Conservation (phyloP, 2,329 filamentous ascomycete genomes). For the Aaosphaeria pasadenensis region DNA sequence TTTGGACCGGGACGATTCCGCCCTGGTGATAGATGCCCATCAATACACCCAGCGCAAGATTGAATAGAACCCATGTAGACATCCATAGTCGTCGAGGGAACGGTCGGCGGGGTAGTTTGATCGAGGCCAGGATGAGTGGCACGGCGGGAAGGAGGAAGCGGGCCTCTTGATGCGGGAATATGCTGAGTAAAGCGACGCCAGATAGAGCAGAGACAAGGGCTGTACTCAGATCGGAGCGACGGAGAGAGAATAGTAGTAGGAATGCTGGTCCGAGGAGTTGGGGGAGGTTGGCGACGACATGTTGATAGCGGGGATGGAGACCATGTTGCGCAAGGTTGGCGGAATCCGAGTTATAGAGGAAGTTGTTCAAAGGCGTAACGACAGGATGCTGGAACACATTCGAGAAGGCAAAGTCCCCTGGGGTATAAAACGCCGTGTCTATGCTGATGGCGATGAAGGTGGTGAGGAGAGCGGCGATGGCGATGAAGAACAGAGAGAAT, state of each 20-base stretch:
- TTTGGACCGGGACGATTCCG: conserved; percentile 71
- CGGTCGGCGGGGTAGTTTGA: conserved; percentile 61
- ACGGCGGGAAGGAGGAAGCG: conserved; percentile 74
- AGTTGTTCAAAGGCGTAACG: conserved; percentile 53
- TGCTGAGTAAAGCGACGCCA: conserved; percentile 66
- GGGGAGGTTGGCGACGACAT: conserved; percentile 50
- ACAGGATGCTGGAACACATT: conserved; percentile 57
- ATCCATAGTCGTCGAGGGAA: conserved; percentile 49
- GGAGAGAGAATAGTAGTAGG: conserved; percentile 49
- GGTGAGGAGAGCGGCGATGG: conserved; percentile 64
- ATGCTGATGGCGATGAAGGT: conserved; percentile 70
- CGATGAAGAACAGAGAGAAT: conserved; percentile 59
- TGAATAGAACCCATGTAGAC: conserved; percentile 66
- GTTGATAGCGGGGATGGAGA: conserved; percentile 53
- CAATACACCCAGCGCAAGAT: conserved; percentile 62
- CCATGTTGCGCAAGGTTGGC: conserved; percentile 53
- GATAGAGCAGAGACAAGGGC: conserved; percentile 72
- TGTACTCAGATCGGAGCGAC: conserved; percentile 48
- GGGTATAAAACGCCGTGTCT: conserved; percentile 79
- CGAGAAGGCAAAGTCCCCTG: conserved; percentile 61
- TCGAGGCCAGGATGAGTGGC: conserved; percentile 71
- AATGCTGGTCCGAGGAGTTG: conserved; percentile 52
- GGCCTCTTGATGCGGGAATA: conserved; percentile 77
- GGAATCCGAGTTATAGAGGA: conserved; percentile 49
- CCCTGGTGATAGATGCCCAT: conserved; percentile 85